A percentile compares a stretch with the other conserved stretches of the same genome.
These are phyloP conservation scores for Citrus medica DNA, from an alignment of 345 rosid species.

Conservation along the genomic window DNA sequence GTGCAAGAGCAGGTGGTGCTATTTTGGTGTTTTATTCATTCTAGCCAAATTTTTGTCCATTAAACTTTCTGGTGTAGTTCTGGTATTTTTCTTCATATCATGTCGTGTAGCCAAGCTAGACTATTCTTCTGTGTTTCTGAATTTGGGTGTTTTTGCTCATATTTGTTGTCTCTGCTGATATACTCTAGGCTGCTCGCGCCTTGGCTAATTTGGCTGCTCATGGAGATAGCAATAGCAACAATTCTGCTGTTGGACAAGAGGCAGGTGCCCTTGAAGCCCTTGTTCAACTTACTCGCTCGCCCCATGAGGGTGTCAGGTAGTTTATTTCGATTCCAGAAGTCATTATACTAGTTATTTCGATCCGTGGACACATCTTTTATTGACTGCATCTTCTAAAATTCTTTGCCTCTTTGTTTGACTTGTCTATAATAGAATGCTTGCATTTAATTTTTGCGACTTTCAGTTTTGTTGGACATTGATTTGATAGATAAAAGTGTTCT, in stretches of 20 bases:
- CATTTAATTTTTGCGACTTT: not conserved
- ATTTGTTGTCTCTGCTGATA: not conserved
- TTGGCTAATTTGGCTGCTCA: slow-evolving; percentile 97
- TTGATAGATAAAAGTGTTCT: not conserved
- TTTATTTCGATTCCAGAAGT: not conserved
- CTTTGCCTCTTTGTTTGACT: not conserved
- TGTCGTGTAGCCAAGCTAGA: not conserved
- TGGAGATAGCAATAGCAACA: slow-evolving; percentile 86
- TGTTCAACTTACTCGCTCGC: slow-evolving; percentile 76
- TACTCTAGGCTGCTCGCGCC: slow-evolving; percentile 83
- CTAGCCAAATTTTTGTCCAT: not conserved
- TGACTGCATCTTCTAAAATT: not conserved
- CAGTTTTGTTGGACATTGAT: not conserved
- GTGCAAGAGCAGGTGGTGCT: slow-evolving; percentile 77
- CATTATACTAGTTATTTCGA: not conserved
- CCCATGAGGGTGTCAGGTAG: slow-evolving; percentile 92
- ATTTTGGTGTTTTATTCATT: not conserved
- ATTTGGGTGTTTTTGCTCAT: not conserved
- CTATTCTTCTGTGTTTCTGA: not conserved
- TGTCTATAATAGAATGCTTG: not conserved
- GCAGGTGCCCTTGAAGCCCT: slow-evolving; percentile 92
- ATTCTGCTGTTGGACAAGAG: slow-evolving; percentile 96
- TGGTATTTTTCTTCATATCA: not conserved
- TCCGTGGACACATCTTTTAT: not conserved
- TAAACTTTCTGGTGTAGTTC: not conserved